These are phyloP conservation scores for Globisporangium echinulatum DNA, from an alignment of 352 stramenopile species.

Conservation along the genomic window DNA sequence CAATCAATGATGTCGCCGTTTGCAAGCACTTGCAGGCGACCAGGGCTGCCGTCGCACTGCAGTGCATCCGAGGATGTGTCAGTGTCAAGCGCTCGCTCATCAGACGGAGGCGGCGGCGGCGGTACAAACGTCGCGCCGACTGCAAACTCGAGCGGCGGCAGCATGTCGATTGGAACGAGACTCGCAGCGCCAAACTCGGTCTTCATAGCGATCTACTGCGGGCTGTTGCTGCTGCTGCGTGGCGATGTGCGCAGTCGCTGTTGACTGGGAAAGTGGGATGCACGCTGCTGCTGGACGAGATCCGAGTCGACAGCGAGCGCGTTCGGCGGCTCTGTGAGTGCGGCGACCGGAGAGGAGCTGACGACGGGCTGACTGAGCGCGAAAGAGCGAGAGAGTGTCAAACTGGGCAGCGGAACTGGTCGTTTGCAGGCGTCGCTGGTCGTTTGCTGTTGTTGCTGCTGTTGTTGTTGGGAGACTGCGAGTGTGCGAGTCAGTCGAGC, in stretches of 20 bases:
- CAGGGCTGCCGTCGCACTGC: constrained; percentile 35
- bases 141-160: background rate
- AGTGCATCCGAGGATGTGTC: background rate
- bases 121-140: constrained; percentile 1
- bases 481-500: background rate
- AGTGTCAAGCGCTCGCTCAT: background rate
- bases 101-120: background rate
- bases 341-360: background rate
- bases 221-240: background rate
- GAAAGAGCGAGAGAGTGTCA: constrained; percentile 1
- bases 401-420: background rate
- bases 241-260: background rate
- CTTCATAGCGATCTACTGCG: background rate
- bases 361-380: background rate
- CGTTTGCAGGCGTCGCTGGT: background rate
- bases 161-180: background rate
- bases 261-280: background rate
- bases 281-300: no score
- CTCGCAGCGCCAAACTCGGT: background rate
- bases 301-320: no score
- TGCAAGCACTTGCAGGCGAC: constrained; percentile 71
- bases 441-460: constrained; percentile 1
- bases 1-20: constrained; percentile 87
- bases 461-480: background rate
- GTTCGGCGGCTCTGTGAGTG: background rate